These are phyloP conservation scores for Vitis hybrid DNA, from an alignment of 177 flowering plant species.

Conservation along the genomic window DNA sequence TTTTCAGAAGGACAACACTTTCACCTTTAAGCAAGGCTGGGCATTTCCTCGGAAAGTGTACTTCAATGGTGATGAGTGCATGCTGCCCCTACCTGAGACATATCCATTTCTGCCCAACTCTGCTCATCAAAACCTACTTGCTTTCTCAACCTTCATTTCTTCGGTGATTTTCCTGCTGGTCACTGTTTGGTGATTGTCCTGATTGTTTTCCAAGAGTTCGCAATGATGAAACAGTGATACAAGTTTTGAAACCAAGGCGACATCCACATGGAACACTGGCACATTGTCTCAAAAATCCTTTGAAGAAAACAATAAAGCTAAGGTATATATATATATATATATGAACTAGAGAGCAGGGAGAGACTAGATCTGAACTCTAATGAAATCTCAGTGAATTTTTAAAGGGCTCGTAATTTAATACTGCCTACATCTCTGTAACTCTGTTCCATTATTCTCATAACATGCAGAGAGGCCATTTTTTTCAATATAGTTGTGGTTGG, in stretches of 20 bases:
- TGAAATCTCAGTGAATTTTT: not conserved
- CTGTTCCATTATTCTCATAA: not conserved
- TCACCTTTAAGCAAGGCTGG: conserved; percentile 64
- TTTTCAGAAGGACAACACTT: conserved; percentile 45
- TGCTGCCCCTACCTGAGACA: conserved; percentile 55
- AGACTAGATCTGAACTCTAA: not conserved
- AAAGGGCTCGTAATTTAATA: not conserved
- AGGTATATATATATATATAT: not conserved
- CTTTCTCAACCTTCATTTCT: conserved; percentile 12
- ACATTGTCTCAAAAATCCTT: not conserved
- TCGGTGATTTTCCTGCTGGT: conserved; percentile 21
- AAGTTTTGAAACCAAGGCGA: conserved; percentile 3
- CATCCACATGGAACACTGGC: not conserved
- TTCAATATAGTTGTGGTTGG: not conserved
- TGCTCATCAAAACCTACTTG: conserved; percentile 16
- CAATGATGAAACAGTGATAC: not conserved
- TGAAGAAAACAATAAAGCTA: not conserved
- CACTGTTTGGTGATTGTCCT: conserved; percentile 15
- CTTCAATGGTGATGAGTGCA: conserved; percentile 67
- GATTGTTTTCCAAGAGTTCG: not conserved
- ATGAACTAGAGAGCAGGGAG: not conserved
- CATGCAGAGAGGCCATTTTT: not conserved
- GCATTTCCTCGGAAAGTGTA: conserved; percentile 55
- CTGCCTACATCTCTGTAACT: not conserved
- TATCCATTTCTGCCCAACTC: conserved; percentile 52